These are phyloP conservation scores for Mycena citricolor DNA, from an alignment of 1,284 basidiomycete genomes.

Conservation along the genomic window DNA sequence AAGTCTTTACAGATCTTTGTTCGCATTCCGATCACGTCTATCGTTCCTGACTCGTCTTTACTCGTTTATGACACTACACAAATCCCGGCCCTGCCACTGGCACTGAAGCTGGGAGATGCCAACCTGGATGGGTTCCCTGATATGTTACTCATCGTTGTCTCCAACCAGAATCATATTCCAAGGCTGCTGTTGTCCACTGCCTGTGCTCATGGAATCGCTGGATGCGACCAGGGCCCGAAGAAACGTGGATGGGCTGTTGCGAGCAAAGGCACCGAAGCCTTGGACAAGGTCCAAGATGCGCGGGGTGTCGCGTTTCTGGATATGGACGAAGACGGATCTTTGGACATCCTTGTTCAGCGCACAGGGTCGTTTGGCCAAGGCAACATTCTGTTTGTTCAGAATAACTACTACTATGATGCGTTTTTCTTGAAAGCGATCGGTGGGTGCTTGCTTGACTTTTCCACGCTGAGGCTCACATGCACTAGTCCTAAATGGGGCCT, in stretches of 20 bases:
- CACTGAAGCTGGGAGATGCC: constrained; percentile 85
- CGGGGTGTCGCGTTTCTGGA: constrained; percentile 84
- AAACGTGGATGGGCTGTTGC: constrained; percentile 62
- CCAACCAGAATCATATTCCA: constrained; percentile 53
- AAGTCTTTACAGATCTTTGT: constrained; percentile 55
- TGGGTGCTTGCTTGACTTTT: constrained; percentile 35
- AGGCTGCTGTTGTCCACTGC: constrained; percentile 73
- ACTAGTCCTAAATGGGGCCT: constrained; percentile 90
- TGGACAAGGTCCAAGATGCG: constrained; percentile 77
- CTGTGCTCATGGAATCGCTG: constrained; percentile 59
- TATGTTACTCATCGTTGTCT: constrained; percentile 64
- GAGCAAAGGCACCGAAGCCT: constrained; percentile 59
- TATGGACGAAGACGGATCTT: constrained; percentile 93
- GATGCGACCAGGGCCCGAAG: constrained; percentile 46
- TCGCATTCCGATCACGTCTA: constrained; percentile 62
- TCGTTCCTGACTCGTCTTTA: constrained; percentile 60
- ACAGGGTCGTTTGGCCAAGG: constrained; percentile 66
- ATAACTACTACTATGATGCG: constrained; percentile 98
- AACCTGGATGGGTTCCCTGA: constrained; percentile 97
- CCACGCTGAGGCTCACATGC: background rate
- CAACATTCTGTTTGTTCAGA: constrained; percentile 84
- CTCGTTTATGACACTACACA: constrained; percentile 68
- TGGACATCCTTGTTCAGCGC: constrained; percentile 91
- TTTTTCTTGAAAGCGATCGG: constrained; percentile 98
- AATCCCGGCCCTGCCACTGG: constrained; percentile 67